These are phyloP conservation scores for Cyclotella choctawhatcheeana DNA, from an alignment of 108 stramenopile genomes.

Conservation along the genomic window DNA sequence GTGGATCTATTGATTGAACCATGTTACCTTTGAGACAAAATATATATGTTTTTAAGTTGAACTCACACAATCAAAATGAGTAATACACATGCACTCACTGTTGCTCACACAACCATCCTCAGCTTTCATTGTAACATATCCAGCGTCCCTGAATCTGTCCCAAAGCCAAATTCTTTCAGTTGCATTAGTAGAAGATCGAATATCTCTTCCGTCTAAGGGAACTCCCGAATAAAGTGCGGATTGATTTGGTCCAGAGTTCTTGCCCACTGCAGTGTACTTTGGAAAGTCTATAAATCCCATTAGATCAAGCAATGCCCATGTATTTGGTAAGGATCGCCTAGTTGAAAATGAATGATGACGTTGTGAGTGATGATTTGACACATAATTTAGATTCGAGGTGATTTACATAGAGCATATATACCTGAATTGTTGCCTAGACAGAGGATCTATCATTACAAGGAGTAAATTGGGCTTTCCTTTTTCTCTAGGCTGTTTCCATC, in stretches of 20 bases:
- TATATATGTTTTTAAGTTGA: neutral
- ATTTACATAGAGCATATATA: too few species aligned
- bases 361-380: too few species aligned
- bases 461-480: conserved; percentile 46
- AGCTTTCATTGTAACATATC: conserved; percentile 58
- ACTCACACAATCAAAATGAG: neutral
- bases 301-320: conserved; percentile 19
- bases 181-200: neutral
- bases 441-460: conserved; percentile 59
- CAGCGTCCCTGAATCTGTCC: conserved; percentile 47
- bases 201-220: conserved; percentile 32
- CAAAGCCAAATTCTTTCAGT: conserved; percentile 48
- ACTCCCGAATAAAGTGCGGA: conserved; percentile 57
- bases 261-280: conserved; percentile 55
- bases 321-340: conserved; percentile 46
- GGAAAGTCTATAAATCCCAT: conserved; percentile 47
- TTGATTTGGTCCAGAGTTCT: conserved; percentile 68
- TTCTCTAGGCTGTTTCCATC: neutral
- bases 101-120: conserved; percentile 59
- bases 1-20: conserved; percentile 55
- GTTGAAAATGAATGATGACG: too few species aligned
- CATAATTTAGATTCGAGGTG: too few species aligned
- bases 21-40: conserved; percentile 50
- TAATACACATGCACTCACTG: neutral
- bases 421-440: conserved; percentile 50